phyloP scores from a whole-genome alignment of 768 basidiomycete species.

The Coprinopsis sp. region DNA sequence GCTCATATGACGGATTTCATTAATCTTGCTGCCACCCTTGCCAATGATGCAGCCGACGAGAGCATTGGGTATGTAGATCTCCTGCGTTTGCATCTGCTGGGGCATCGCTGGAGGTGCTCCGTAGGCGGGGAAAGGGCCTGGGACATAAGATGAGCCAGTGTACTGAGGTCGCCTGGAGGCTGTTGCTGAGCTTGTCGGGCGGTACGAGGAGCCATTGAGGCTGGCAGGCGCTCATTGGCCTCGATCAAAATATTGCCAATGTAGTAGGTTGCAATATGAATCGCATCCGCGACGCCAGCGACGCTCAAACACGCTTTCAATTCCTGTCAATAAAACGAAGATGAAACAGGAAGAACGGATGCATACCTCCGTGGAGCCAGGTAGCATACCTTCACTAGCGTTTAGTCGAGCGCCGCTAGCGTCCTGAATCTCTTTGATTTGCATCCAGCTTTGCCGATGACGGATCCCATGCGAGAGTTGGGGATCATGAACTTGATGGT shows the following conservation, averaged over 20 bases:
- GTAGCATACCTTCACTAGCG: slow-evolving; percentile 97
- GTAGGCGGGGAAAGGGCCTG: slow-evolving; percentile 36
- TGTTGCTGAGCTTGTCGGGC: slow-evolving; percentile 56
- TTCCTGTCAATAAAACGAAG: slow-evolving; percentile 10
- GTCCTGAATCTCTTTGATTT: slow-evolving; percentile 99
- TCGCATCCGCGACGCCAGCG: slow-evolving; percentile 97
- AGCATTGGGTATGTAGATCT: slow-evolving; percentile 97
- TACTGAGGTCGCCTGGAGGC: slow-evolving; percentile 18
- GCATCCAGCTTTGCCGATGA: slow-evolving; percentile 94
- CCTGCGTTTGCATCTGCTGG: slow-evolving; percentile 86
- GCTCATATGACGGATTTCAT: slow-evolving; percentile 94
- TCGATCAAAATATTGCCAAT: slow-evolving; percentile 97
- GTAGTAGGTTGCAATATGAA: slow-evolving; percentile 99
- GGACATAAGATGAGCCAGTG: slow-evolving; percentile 61
- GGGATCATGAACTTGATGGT: slow-evolving; percentile 99
- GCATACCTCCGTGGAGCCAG: slow-evolving; percentile 95
- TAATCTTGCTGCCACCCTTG: slow-evolving; percentile 97
- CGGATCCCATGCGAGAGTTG: slow-evolving; percentile 98
- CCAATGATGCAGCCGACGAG: slow-evolving; percentile 97
- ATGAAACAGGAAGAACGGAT: neutral
- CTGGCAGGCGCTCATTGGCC: slow-evolving; percentile 79
- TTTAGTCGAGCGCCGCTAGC: slow-evolving; percentile 95
- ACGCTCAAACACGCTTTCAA: slow-evolving; percentile 90
- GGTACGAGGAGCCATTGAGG: slow-evolving; percentile 64
- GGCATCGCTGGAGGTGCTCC: slow-evolving; percentile 49